These are phyloP conservation scores for Serendipita sp. DNA, from an alignment of 768 basidiomycete species.

Conservation along the genomic window DNA sequence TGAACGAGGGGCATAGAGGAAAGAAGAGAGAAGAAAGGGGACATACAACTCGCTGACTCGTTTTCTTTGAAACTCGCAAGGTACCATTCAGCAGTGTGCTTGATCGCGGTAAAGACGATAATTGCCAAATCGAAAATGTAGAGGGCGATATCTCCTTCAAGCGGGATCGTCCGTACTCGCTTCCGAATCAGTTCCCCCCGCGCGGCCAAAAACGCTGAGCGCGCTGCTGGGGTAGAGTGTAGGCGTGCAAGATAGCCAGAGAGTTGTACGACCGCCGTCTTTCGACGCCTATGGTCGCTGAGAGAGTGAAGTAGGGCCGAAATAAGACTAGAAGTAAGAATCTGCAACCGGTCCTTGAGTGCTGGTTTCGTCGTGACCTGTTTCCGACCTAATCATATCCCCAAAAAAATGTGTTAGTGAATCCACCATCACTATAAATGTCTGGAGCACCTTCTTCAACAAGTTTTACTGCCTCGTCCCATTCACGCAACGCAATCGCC, in stretches of 20 bases:
- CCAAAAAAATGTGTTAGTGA: background rate
- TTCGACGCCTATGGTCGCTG: conserved; percentile 59
- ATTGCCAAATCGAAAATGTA: conserved; percentile 80
- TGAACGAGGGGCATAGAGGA: background rate
- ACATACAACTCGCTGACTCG: conserved; percentile 71
- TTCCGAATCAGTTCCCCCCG: conserved; percentile 57
- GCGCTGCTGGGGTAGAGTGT: conserved; percentile 59
- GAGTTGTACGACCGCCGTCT: conserved; percentile 52
- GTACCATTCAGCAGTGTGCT: conserved; percentile 98
- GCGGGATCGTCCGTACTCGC: conserved; percentile 69
- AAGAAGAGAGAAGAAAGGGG: background rate
- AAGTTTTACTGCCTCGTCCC: conserved; percentile 71
- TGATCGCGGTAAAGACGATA: conserved; percentile 85
- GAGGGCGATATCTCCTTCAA: conserved; percentile 72
- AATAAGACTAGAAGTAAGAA: conserved; percentile 51
- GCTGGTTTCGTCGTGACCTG: conserved; percentile 40
- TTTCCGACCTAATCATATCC: conserved; percentile 33
- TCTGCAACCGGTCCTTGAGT: conserved; percentile 42
- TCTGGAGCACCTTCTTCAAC: conserved; percentile 58
- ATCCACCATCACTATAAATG: background rate
- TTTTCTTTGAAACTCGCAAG: conserved; percentile 91
- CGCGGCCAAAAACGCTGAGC: conserved; percentile 67
- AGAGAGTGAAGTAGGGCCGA: conserved; percentile 56
- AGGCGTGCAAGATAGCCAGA: conserved; percentile 60
- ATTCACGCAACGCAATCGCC: conserved; percentile 74